A percentile compares a stretch with the other conserved stretches of the same genome.
These are phyloP conservation scores for Brassica juncea DNA, from an alignment of 345 rosid species.

Conservation along the genomic window DNA sequence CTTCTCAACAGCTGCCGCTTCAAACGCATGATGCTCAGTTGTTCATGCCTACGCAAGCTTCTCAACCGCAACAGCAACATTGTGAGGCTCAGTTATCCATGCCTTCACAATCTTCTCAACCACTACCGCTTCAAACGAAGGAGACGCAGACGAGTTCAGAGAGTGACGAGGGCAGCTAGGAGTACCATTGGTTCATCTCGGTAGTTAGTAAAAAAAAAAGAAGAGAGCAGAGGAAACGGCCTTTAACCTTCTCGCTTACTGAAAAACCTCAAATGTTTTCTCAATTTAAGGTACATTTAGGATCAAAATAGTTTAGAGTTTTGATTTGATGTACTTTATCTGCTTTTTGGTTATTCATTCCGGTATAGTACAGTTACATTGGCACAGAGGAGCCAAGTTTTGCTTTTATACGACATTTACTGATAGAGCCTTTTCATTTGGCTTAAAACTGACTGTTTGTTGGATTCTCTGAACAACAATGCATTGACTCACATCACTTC, in stretches of 20 bases:
- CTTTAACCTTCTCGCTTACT: conserved; percentile 24
- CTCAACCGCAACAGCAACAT: conserved; percentile 17
- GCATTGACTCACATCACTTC: not conserved
- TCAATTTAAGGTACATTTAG: not conserved
- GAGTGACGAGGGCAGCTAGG: conserved; percentile 45
- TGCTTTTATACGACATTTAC: conserved; percentile 26
- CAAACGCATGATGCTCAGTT: no score
- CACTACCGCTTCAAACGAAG: no score
- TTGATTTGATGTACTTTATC: conserved; percentile 4
- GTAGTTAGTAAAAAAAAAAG: conserved; percentile 12
- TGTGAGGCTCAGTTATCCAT: conserved; percentile 44
- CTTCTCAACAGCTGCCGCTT: no score
- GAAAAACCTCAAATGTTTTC: not conserved
- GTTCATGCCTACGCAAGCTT: no score
- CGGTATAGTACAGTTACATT: conserved; percentile 21
- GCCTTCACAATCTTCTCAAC: no score
- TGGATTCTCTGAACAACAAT: conserved; percentile 30
- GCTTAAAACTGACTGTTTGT: conserved; percentile 21
- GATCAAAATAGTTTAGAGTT: not conserved
- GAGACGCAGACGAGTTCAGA: conserved; percentile 41
- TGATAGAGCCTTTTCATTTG: conserved; percentile 34
- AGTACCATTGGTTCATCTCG: conserved; percentile 39
- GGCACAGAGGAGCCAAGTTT: conserved; percentile 12
- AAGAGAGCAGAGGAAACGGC: not conserved
- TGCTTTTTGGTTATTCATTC: conserved; percentile 31